Conservation (phyloP, 2,329 filamentous ascomycete species). For the Botryosphaeria agaves region DNA sequence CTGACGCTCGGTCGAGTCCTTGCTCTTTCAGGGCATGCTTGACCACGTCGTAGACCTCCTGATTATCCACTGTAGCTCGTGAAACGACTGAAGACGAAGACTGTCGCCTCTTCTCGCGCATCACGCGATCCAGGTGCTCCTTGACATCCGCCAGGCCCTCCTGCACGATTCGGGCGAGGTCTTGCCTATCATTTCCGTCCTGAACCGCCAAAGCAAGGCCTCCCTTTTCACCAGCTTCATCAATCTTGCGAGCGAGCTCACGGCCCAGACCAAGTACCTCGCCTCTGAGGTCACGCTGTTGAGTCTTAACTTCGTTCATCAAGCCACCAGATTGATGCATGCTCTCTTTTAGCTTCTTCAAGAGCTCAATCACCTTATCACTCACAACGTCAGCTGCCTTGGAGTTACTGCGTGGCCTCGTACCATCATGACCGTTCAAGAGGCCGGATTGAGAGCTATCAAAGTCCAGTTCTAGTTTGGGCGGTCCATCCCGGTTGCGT, state of each 20-base stretch:
- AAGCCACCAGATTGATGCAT: slow-evolving; percentile 75
- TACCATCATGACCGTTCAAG: slow-evolving; percentile 11
- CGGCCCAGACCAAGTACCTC: slow-evolving; percentile 91
- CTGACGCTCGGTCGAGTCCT: slow-evolving; percentile 23
- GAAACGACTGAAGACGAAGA: slow-evolving; percentile 47
- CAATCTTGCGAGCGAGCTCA: slow-evolving; percentile 74
- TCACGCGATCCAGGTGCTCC: slow-evolving; percentile 63
- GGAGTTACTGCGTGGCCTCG: slow-evolving; percentile 27
- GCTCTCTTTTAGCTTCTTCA: slow-evolving; percentile 80
- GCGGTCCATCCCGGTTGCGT: slow-evolving; percentile 15
- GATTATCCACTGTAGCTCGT: slow-evolving; percentile 47
- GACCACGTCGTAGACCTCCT: slow-evolving; percentile 74
- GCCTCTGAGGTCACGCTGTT: slow-evolving; percentile 76
- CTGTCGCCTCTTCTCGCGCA: slow-evolving; percentile 57
- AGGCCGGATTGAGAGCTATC: slow-evolving; percentile 18
- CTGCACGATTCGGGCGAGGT: slow-evolving; percentile 62
- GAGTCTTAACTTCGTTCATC: slow-evolving; percentile 78
- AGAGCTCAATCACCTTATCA: slow-evolving; percentile 67
- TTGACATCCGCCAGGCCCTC: slow-evolving; percentile 69
- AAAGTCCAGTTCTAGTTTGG: slow-evolving; percentile 18
- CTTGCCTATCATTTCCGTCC: slow-evolving; percentile 36
- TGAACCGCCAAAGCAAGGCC: slow-evolving; percentile 19
- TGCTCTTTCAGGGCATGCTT: slow-evolving; percentile 57
- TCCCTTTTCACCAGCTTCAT: slow-evolving; percentile 40
- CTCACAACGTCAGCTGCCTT: slow-evolving; percentile 39